Evolutionary conservation across 352 stramenopile genomes (phyloP).

Genomic region (Phytophthora melonis): DNA sequence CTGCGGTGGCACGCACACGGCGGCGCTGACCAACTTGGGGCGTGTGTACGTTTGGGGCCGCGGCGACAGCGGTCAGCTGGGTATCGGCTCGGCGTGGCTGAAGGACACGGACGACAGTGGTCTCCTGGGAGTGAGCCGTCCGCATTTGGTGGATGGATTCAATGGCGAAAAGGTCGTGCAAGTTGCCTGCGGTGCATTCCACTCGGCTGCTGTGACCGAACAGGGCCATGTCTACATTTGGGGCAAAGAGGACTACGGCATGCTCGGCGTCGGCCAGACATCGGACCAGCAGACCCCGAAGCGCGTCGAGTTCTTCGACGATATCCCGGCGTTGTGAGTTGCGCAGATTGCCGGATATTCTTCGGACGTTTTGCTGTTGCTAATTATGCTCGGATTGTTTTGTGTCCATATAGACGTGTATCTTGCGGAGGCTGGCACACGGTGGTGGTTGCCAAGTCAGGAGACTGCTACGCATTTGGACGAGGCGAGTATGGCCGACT

Average conservation of each 20-base stretch:
- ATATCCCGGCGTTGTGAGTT: conserved; percentile 71
- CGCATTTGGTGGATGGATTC: conserved; percentile 74
- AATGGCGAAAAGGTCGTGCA: conserved; percentile 78
- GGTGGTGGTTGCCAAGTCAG: conserved; percentile 76
- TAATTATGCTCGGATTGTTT: conserved; percentile 11
- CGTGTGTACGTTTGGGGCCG: conserved; percentile 85
- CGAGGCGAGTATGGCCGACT: conserved; percentile 86
- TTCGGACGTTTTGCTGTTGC: neutral
- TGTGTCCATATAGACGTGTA: conserved; percentile 53
- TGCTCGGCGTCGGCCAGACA: conserved; percentile 84
- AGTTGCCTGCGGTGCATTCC: conserved; percentile 84
- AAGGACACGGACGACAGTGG: conserved; percentile 70
- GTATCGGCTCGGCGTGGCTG: conserved; percentile 71
- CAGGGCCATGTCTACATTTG: conserved; percentile 80
- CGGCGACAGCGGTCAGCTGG: conserved; percentile 81
- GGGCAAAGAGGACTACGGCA: conserved; percentile 90
- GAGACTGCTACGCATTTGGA: conserved; percentile 80
- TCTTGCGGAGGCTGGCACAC: conserved; percentile 90
- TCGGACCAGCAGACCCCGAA: conserved; percentile 72
- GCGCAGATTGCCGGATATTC: conserved; percentile 9
- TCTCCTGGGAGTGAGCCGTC: conserved; percentile 62
- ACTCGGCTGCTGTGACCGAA: conserved; percentile 81
- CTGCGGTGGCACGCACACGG: conserved; percentile 82
- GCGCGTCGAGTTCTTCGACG: conserved; percentile 73
- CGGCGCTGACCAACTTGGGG: conserved; percentile 71